Evolutionary conservation across 495 filamentous ascomycete genomes (phyloP).

Genomic region (Aspergillus bridgeri): DNA sequence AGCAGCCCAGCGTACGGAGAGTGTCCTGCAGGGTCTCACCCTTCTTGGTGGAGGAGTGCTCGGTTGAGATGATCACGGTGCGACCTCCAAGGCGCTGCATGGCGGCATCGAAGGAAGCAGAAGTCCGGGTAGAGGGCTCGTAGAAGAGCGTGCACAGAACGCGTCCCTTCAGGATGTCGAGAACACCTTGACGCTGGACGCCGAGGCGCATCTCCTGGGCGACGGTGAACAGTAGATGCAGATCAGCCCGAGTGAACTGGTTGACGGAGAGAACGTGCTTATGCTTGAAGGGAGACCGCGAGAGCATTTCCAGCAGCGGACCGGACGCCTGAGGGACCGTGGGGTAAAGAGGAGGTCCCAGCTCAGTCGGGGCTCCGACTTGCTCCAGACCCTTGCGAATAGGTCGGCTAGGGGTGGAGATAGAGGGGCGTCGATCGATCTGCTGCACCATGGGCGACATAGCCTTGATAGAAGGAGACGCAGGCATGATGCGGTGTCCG

Average conservation of each 20-base stretch:
- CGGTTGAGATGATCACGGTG: conserved; percentile 71
- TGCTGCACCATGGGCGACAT: conserved; percentile 43
- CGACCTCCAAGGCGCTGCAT: conserved; percentile 95
- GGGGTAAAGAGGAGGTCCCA: conserved; percentile 49
- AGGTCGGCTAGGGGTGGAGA: conserved; percentile 37
- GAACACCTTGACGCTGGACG: conserved; percentile 82
- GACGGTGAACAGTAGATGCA: conserved; percentile 92
- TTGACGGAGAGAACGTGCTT: conserved; percentile 85
- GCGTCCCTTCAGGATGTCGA: conserved; percentile 81
- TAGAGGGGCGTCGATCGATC: conserved; percentile 42
- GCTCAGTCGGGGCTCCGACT: conserved; percentile 42
- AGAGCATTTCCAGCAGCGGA: conserved; percentile 65
- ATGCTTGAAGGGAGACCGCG: conserved; percentile 77
- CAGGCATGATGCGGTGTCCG: conserved; percentile 56
- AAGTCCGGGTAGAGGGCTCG: conserved; percentile 94
- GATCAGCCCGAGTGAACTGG: conserved; percentile 78
- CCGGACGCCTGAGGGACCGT: conserved; percentile 48
- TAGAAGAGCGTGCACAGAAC: conserved; percentile 92
- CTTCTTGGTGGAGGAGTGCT: conserved; percentile 82
- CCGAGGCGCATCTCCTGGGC: conserved; percentile 95
- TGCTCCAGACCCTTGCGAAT: conserved; percentile 31
- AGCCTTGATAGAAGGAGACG: conserved; percentile 54
- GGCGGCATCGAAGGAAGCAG: conserved; percentile 92
- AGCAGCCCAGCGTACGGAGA: conserved; percentile 87
- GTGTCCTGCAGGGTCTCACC: conserved; percentile 92